Evolutionary conservation across 495 filamentous ascomycete species (phyloP), one percentile per base, ranked within the genome.

Genomic region (Bacidia rubella): DNA sequence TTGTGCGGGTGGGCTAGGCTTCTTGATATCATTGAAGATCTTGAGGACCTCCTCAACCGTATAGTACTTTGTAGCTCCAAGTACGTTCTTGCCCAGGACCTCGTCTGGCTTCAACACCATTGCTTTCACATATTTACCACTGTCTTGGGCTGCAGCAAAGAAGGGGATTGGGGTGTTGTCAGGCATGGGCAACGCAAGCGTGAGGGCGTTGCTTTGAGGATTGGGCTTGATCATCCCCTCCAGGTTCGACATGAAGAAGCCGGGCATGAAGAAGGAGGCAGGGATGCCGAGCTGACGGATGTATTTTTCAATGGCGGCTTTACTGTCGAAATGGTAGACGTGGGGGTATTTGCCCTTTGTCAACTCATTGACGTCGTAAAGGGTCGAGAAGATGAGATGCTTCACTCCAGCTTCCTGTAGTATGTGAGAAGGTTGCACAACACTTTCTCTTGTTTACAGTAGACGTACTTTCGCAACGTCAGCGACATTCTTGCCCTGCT

Each of bases 241-340:
- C 17, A 68, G 55, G 57, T 78, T 79, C 54, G 65, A 66, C 78
- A 81, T 82, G 67, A 74, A 83, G 57, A 72, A 73, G 12, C 75
- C 80, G 2, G 77, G 70, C 35, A 76, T 56, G 56, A 82, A 70
- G 58, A 75, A 81, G 0, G 74, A 76, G 52, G 71, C 68, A 0
- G 70, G 68, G 15, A 85, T 59, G 11, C 65, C 70, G 11, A 66
- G 47, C 11, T 47, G 20, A 38, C 70, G 66, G 49, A 81, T 73
- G 61, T 84, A 82, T 17, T 74, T 63, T 44, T 77, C 80, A 9
- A 84, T 69, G 1, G 68, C 54, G 20, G 78, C 77, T 62, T 84
- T 85, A 53, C 60, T 57, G 62, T 84, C 80, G 57, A 82, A 86
- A 61, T 83, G 79, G 24, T 69, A 62, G 24, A 84, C 72, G 50